Conservation (phyloP, 2,329 filamentous ascomycete genomes). For the Ciborinia camelliae region DNA sequence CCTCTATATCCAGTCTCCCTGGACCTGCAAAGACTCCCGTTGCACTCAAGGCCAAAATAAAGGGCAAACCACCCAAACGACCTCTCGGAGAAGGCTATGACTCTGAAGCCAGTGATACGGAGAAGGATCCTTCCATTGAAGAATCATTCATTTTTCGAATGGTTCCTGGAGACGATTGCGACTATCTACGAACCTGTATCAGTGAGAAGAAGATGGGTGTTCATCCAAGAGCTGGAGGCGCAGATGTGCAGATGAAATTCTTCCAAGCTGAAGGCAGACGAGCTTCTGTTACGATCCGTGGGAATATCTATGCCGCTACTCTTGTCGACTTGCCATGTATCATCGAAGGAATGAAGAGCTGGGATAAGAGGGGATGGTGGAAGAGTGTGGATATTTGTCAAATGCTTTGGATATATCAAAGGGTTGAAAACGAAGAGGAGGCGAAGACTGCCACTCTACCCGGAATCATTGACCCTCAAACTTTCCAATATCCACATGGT, state of each 20-base stretch:
- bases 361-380: conserved; percentile 69
- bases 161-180: conserved; percentile 78
- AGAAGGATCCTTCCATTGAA: conserved; percentile 83
- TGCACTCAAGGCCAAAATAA: conserved; percentile 56
- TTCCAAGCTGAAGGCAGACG: conserved; percentile 63
- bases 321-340: conserved; percentile 69
- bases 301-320: conserved; percentile 59
- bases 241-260: conserved; percentile 78
- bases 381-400: conserved; percentile 73
- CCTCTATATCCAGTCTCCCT: conserved; percentile 16
- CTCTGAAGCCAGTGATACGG: conserved; percentile 88
- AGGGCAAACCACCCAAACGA: conserved; percentile 65
- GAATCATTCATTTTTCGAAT: conserved; percentile 88
- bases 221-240: conserved; percentile 58
- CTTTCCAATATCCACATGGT: conserved; percentile 48
- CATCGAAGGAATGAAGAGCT: conserved; percentile 71
- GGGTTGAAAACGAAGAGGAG: conserved; percentile 52
- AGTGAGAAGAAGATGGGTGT: conserved; percentile 73
- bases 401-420: conserved; percentile 65
- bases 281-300: conserved; percentile 57
- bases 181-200: conserved; percentile 75
- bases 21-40: conserved; percentile 34
- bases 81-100: conserved; percentile 89
- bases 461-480: conserved; percentile 33
- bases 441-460: conserved; percentile 39